A percentile compares a stretch with the other conserved stretches of the same genome.
These are phyloP conservation scores for Stevia rebaudiana DNA, from an alignment of 140 eudicot species.

Conservation along the genomic window DNA sequence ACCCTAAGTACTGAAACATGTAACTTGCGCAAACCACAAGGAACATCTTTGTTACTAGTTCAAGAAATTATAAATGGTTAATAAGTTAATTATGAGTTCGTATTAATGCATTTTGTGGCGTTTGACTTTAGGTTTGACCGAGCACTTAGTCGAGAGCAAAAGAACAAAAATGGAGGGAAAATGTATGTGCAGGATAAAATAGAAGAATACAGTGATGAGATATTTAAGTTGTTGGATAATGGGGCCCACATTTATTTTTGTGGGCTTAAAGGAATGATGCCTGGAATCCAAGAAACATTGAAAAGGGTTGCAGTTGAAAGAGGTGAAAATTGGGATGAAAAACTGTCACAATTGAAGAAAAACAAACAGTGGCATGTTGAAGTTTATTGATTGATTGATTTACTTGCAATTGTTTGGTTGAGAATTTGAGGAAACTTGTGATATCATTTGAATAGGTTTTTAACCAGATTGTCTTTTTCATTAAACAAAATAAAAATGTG, in stretches of 20 bases:
- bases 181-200: slow-evolving; percentile 95
- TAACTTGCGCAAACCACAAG: too few relatives aligned
- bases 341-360: slow-evolving; percentile 76
- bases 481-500: slow-evolving; percentile 6
- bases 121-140: slow-evolving; percentile 53
- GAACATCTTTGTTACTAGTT: too few relatives aligned
- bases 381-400: slow-evolving; percentile 54
- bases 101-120: slow-evolving; percentile 8
- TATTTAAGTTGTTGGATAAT: slow-evolving; percentile 66
- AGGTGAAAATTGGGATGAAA: slow-evolving; percentile 92
- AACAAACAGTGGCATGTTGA: slow-evolving; percentile 99
- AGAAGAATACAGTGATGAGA: slow-evolving; percentile 91
- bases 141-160: slow-evolving; percentile 80
- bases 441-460: slow-evolving; percentile 3
- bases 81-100: not conserved
- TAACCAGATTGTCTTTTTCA: slow-evolving; percentile 10
- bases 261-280: slow-evolving; percentile 98
- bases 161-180: slow-evolving; percentile 81
- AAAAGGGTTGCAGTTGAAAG: slow-evolving; percentile 83
- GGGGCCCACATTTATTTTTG: slow-evolving; percentile 96
- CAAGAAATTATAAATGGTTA: not conserved
- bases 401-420: slow-evolving; percentile 11
- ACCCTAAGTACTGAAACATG: too few relatives aligned
- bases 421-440: slow-evolving; percentile 13
- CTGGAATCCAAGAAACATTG: slow-evolving; percentile 87